Evolutionary conservation across 2,329 filamentous ascomycete genomes (phyloP).

Genomic region (Septoria petroselini): DNA sequence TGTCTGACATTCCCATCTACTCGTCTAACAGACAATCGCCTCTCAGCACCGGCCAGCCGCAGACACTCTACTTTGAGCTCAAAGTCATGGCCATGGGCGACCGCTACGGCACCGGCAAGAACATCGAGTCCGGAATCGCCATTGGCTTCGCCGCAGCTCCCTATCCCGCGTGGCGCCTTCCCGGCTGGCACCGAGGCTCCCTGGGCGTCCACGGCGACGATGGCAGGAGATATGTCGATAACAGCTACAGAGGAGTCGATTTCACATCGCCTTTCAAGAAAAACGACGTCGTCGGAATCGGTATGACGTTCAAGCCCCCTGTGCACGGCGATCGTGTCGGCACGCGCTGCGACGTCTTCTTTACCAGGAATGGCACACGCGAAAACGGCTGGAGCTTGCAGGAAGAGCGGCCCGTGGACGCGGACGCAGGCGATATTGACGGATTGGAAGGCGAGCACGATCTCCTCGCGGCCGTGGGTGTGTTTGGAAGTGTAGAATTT

Average conservation of each 20-base stretch:
- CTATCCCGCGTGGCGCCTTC: conserved; percentile 73
- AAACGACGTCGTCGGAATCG: conserved; percentile 68
- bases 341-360: conserved; percentile 61
- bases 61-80: conserved; percentile 71
- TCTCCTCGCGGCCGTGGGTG: conserved; percentile 66
- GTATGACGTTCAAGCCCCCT: conserved; percentile 57
- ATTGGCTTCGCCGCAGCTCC: conserved; percentile 70
- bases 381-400: conserved; percentile 68
- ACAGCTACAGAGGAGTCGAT: conserved; percentile 67
- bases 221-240: conserved; percentile 70
- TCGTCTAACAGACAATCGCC: conserved; percentile 58
- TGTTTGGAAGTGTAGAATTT: conserved; percentile 65
- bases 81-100: conserved; percentile 50
- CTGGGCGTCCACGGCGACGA: conserved; percentile 78
- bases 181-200: conserved; percentile 75
- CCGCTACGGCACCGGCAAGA: conserved; percentile 28
- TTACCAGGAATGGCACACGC: conserved; percentile 63
- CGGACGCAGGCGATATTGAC: conserved; percentile 58
- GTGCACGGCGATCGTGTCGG: conserved; percentile 26
- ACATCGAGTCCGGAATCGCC: conserved; percentile 56
- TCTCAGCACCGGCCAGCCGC: conserved; percentile 47
- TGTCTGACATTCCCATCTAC: conserved; percentile 69
- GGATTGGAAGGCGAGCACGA: conserved; percentile 66
- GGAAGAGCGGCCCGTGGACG: conserved; percentile 65
- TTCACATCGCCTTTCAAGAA: conserved; percentile 63